Evolutionary conservation across 768 basidiomycete genomes (phyloP), one percentile per base, ranked within the genome.

Genomic region (Tylopilus vinaceipallidus): DNA sequence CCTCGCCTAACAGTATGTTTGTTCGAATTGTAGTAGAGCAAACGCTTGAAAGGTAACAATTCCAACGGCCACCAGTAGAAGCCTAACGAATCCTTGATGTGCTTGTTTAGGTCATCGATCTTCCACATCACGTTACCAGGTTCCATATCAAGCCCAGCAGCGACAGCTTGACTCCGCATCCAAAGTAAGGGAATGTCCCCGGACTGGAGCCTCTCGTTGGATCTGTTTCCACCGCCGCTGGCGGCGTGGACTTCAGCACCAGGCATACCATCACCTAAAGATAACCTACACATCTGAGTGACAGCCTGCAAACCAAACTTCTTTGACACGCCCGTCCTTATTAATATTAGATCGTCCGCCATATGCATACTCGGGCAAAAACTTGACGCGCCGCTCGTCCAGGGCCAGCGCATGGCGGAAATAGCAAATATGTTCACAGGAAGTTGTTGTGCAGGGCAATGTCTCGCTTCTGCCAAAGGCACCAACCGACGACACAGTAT

Each of bases 391-490:
- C 12, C 27, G 27, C 12, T 29, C 27, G 27, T 78, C 76, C 23
- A 78, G 60, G 1, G 76, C 76, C 6, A 78, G 60, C 1, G 74
- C 76, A 56, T 78, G 76, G 7, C 76, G 70, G 47, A 78, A 77
- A 38, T 65, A 67, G 35, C 73, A 73, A 6, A 76, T 62, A 44
- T 74, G 68, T 29, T 69, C 56, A 42, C 55, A 61, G 2, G 60
- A 58, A 6, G 50, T 50, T 13, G 27, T 29, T 12, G 72, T 71
- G 19, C 49, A 53, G 4, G 76, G 73, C 7, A 74, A 48, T 17
- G 53, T 60, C 13, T 51, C 63, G 6, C 27, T 12, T 12, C 27
- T 29, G 27, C 27, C 6, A 12, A 29, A n/a, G n/a, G n/a, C 6
- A 29, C 27, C 27, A 29, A 29, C 27, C 12, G 27, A 29, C 27